Conservation (phyloP, 768 basidiomycete genomes). For the Suillus americanus region DNA sequence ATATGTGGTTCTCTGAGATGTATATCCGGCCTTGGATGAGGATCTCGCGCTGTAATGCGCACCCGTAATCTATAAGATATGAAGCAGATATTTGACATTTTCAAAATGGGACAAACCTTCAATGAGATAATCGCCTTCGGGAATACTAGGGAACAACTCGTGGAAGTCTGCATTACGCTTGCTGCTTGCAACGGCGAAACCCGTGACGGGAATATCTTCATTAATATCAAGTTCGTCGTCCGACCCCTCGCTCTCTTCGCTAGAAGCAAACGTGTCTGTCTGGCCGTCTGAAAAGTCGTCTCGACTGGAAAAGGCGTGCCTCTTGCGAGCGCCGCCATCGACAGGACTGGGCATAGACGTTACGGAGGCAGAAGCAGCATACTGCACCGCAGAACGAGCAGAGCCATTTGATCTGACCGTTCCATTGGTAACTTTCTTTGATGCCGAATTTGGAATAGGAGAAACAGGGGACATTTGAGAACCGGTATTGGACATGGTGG, state of each 20-base stretch:
- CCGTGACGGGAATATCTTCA: slow-evolving; percentile 83
- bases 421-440: slow-evolving; percentile 24
- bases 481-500: slow-evolving; percentile 65
- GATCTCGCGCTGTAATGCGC: slow-evolving; percentile 94
- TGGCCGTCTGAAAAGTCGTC: slow-evolving; percentile 31
- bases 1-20: slow-evolving; percentile 98
- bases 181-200: slow-evolving; percentile 95
- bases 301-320: slow-evolving; percentile 19
- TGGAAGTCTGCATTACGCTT: slow-evolving; percentile 96
- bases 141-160: slow-evolving; percentile 83
- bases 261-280: slow-evolving; percentile 23
- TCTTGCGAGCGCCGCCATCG: slow-evolving; percentile 11
- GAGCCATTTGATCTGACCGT: slow-evolving; percentile 9
- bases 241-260: slow-evolving; percentile 32
- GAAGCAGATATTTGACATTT: background rate
- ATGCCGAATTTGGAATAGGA: slow-evolving; percentile 21
- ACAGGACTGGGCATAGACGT: slow-evolving; percentile 15
- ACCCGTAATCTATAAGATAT: slow-evolving; percentile 83
- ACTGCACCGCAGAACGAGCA: slow-evolving; percentile 5
- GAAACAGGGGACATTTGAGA: slow-evolving; percentile 46
- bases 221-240: slow-evolving; percentile 35
- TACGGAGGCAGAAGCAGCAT: slow-evolving; percentile 8
- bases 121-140: slow-evolving; percentile 96
- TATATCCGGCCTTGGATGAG: slow-evolving; percentile 94
- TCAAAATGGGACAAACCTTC: slow-evolving; percentile 58